Conservation (phyloP, 805 yeast species). For the Clavispora carvajalis region DNA sequence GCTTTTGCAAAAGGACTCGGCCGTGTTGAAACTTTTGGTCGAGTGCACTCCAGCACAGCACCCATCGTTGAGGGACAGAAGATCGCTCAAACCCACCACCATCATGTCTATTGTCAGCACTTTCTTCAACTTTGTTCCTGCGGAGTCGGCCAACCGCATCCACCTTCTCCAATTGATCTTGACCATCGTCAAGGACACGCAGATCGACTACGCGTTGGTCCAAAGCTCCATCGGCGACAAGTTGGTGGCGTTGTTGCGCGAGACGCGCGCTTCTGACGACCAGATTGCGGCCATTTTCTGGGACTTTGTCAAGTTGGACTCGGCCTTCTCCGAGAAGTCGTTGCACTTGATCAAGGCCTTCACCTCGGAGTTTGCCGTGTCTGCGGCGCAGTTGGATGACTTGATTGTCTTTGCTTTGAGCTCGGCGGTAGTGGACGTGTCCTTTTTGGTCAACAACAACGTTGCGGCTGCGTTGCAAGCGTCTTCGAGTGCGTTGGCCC, state of each 20-base stretch:
- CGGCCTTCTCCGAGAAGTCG: constrained; percentile 22
- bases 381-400: constrained; percentile 21
- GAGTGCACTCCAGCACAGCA: constrained; percentile 31
- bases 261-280: constrained; percentile 25
- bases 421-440: constrained; percentile 34
- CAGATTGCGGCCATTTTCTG: constrained; percentile 31
- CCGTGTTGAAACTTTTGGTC: constrained; percentile 24
- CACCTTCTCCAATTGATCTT: constrained; percentile 29
- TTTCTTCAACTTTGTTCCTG: constrained; percentile 38
- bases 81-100: constrained; percentile 36
- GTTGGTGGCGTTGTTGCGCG: constrained; percentile 32
- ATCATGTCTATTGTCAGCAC: constrained; percentile 37
- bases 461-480: constrained; percentile 28
- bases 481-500: constrained; percentile 23
- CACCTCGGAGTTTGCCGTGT: constrained; percentile 22
- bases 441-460: constrained; percentile 38
- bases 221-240: constrained; percentile 32
- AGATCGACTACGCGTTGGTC: constrained; percentile 28
- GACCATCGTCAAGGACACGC: constrained; percentile 23
- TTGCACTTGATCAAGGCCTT: constrained; percentile 33
- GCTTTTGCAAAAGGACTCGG: constrained; percentile 21
- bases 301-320: constrained; percentile 34
- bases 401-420: constrained; percentile 34
- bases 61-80: constrained; percentile 41
- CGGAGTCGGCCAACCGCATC: constrained; percentile 26